phyloP scores from a whole-genome alignment of 768 basidiomycete genomes.

The Asterophora lycoperdoides region DNA sequence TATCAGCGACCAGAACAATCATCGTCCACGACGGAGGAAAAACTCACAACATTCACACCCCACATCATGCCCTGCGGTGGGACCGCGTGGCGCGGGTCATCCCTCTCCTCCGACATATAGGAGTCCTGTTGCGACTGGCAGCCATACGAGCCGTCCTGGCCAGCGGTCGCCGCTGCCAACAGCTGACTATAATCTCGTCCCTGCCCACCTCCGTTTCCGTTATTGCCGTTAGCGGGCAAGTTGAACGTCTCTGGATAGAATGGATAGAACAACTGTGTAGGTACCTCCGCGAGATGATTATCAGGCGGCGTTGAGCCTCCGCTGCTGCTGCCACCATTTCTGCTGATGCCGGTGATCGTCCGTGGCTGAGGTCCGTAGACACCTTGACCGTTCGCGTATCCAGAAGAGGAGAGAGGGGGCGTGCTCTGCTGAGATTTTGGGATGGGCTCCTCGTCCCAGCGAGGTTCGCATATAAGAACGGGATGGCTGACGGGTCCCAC shows the following conservation, averaged over 20 bases:
- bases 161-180: constrained; percentile 55
- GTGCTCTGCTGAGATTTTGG: constrained; percentile 39
- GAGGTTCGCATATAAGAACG: constrained; percentile 46
- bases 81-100: constrained; percentile 25
- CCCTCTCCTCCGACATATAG: constrained; percentile 69
- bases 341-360: constrained; percentile 29
- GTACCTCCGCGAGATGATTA: constrained; percentile 60
- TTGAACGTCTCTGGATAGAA: constrained; percentile 59
- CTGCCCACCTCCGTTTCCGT: constrained; percentile 10
- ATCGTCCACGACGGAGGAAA: background rate
- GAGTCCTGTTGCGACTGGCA: constrained; percentile 56
- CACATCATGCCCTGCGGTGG: constrained; percentile 26
- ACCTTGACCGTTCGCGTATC: constrained; percentile 23
- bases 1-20: background rate
- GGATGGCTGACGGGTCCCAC: constrained; percentile 44
- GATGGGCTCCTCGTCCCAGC: constrained; percentile 49
- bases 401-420: constrained; percentile 33
- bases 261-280: constrained; percentile 69
- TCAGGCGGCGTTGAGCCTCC: constrained; percentile 35
- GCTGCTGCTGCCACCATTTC: constrained; percentile 21
- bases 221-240: constrained; percentile 8
- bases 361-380: constrained; percentile 36
- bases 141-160: constrained; percentile 50
- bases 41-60: constrained; percentile 44
- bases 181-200: constrained; percentile 48